A percentile compares a stretch with the other conserved stretches of the same genome.
phyloP scores from a whole-genome alignment of 2,329 filamentous ascomycete species.

The Fusarium goolgardi region DNA sequence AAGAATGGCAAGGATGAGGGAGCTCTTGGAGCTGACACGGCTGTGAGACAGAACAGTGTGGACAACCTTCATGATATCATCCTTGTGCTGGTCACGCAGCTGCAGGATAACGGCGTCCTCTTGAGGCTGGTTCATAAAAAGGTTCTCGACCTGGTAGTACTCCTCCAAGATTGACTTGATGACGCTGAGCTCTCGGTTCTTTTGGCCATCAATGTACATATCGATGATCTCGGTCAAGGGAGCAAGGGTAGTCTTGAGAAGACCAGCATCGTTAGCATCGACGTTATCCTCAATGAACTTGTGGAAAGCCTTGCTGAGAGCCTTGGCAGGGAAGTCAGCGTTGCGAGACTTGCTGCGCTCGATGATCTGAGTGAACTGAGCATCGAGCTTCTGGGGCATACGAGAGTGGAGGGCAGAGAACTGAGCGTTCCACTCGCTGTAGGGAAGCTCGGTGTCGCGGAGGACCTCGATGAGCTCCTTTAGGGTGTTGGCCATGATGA shows the following conservation, averaged over 20 bases:
- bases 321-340: constrained; percentile 91
- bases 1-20: constrained; percentile 88
- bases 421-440: constrained; percentile 95
- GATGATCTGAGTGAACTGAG: constrained; percentile 83
- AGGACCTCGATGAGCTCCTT: constrained; percentile 92
- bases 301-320: constrained; percentile 82
- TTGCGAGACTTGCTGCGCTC: constrained; percentile 83
- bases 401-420: constrained; percentile 96
- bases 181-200: constrained; percentile 87
- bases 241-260: constrained; percentile 77
- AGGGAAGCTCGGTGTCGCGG: constrained; percentile 89
- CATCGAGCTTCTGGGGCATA: constrained; percentile 94
- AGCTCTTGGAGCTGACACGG: constrained; percentile 92
- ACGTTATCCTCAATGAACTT: constrained; percentile 93
- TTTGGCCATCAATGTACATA: constrained; percentile 86
- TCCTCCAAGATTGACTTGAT: constrained; percentile 82
- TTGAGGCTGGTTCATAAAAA: constrained; percentile 88
- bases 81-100: constrained; percentile 96
- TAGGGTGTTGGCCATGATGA: constrained; percentile 89
- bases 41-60: constrained; percentile 94
- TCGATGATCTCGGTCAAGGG: constrained; percentile 83
- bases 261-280: constrained; percentile 74
- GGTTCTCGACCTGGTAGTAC: constrained; percentile 85
- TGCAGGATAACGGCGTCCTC: constrained; percentile 95
- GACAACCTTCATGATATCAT: constrained; percentile 85